phyloP scores from a whole-genome alignment of 768 basidiomycete genomes.

The Russula brevipes region DNA sequence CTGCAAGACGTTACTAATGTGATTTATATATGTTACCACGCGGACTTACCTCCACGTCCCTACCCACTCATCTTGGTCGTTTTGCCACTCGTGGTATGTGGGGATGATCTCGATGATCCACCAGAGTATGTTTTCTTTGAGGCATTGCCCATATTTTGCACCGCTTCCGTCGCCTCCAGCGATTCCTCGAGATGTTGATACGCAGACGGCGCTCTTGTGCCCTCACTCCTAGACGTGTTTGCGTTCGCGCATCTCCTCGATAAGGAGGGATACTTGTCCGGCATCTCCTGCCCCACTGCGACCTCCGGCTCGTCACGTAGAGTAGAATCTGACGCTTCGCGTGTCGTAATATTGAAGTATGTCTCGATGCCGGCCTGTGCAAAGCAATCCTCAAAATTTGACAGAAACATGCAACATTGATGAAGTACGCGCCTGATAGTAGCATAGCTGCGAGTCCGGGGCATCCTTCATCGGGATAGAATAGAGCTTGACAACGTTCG shows the following conservation, averaged over 20 bases:
- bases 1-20: conserved; percentile 30
- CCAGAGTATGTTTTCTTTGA: conserved; percentile 47
- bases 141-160: conserved; percentile 51
- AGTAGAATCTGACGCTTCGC: not conserved
- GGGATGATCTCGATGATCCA: conserved; percentile 69
- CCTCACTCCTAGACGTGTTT: not conserved
- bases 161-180: conserved; percentile 29
- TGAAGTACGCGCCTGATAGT: conserved; percentile 10
- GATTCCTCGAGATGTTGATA: not conserved
- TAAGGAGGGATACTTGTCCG: not conserved
- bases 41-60: conserved; percentile 47
- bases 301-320: not conserved
- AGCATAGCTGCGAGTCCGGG: conserved; percentile 26
- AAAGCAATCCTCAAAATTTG: not conserved
- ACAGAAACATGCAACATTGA: no score
- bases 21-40: not conserved
- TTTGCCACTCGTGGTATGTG: conserved; percentile 50
- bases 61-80: conserved; percentile 51
- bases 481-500: conserved; percentile 69
- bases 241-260: not conserved
- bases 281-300: not conserved
- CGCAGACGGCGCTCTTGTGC: not conserved
- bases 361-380: conserved; percentile 13
- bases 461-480: conserved; percentile 56
- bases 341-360: not conserved